Percentiles rank a stretch among this genome's conserved stretches.
Conservation (phyloP, 2,329 filamentous ascomycete species). For the Leptodontidium sp. region DNA sequence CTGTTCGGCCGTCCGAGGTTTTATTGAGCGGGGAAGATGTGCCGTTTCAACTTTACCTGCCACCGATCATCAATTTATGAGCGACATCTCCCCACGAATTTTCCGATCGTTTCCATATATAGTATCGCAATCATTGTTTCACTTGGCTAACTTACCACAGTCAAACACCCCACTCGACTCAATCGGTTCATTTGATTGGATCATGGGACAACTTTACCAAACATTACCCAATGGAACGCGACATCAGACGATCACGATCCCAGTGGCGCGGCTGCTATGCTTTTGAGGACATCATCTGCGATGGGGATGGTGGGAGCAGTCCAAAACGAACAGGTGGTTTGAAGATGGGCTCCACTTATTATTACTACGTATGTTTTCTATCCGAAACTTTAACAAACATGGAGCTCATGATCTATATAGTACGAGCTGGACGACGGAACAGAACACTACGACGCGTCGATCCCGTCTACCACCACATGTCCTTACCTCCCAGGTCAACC, state of each 20-base stretch:
- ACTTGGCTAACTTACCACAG: conserved; percentile 49
- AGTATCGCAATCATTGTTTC: conserved; percentile 27
- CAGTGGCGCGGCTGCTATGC: conserved; percentile 90
- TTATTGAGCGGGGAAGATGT: conserved; percentile 22
- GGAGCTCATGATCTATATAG: conserved; percentile 54
- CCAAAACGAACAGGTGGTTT: conserved; percentile 77
- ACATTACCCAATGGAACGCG: conserved; percentile 82
- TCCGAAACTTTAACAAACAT: conserved; percentile 42
- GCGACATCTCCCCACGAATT: conserved; percentile 28
- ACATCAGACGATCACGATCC: conserved; percentile 74
- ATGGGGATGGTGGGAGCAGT: conserved; percentile 64
- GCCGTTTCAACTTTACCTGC: conserved; percentile 30
- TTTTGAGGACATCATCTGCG: conserved; percentile 85
- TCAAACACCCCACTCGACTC: conserved; percentile 66
- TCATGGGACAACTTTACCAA: conserved; percentile 95
- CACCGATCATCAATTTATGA: conserved; percentile 31
- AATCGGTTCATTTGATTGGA: conserved; percentile 81
- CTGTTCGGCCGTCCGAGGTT: conserved; percentile 22
- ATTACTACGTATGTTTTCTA: conserved; percentile 81
- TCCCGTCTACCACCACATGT: conserved; percentile 80
- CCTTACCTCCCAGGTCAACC: conserved; percentile 88
- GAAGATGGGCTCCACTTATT: conserved; percentile 93
- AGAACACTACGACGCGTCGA: conserved; percentile 77
- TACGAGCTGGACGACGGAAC: conserved; percentile 83
- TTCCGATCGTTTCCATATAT: conserved; percentile 14